phyloP scores from a whole-genome alignment of 805 yeast genomes.

The Wickerhamomyces subpelliculosus region DNA sequence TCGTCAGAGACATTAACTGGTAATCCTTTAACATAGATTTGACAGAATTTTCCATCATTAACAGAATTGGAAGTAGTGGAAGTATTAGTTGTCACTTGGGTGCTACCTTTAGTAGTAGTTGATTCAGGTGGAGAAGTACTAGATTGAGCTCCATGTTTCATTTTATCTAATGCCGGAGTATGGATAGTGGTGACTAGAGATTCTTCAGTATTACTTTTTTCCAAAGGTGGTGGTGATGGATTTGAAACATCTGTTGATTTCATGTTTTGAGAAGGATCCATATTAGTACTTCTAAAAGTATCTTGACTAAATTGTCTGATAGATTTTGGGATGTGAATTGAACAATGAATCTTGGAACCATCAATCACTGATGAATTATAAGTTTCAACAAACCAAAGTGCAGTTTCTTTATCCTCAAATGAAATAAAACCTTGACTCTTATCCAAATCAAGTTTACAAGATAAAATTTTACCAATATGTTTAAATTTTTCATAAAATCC shows the following conservation, averaged over 20 bases:
- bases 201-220: not conserved
- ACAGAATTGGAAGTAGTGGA: not conserved
- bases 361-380: constrained; percentile 23
- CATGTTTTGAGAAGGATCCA: too few relatives aligned
- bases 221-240: too few relatives aligned
- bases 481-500: constrained; percentile 44
- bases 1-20: constrained; percentile 32
- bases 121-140: too few relatives aligned
- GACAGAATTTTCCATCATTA: constrained; percentile 8
- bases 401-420: constrained; percentile 27
- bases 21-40: constrained; percentile 43
- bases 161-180: too few relatives aligned
- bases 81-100: too few relatives aligned
- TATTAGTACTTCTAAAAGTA: too few relatives aligned
- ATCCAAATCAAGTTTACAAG: constrained; percentile 31
- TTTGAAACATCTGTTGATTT: too few relatives aligned
- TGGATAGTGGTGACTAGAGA: constrained; percentile 4
- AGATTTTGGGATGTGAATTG: constrained; percentile 32
- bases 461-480: constrained; percentile 36
- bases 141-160: not conserved
- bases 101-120: too few relatives aligned
- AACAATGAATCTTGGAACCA: constrained; percentile 29
- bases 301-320: constrained; percentile 2
- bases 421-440: constrained; percentile 36
- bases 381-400: constrained; percentile 26